phyloP scores from a whole-genome alignment of 345 rosid species.

The Mangifera indica region DNA sequence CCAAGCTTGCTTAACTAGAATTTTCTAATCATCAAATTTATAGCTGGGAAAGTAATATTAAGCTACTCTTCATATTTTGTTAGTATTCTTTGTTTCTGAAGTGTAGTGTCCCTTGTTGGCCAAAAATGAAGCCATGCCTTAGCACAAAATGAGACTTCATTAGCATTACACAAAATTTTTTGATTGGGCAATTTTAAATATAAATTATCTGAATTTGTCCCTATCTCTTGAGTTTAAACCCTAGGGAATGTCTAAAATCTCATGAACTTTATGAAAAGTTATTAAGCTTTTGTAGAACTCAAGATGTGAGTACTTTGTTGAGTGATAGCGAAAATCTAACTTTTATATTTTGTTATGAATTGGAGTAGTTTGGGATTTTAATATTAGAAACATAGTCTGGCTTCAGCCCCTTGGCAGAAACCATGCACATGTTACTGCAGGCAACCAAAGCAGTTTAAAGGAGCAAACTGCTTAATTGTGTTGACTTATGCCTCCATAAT shows the following conservation, averaged over 20 bases:
- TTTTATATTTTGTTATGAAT: not conserved
- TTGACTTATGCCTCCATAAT: not conserved
- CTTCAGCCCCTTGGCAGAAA: not conserved
- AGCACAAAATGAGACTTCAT: not conserved
- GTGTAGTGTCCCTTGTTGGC: not conserved
- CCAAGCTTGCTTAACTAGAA: too few species aligned
- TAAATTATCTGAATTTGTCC: not conserved
- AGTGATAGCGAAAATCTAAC: not conserved
- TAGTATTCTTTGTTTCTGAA: not conserved
- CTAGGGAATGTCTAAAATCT: not conserved
- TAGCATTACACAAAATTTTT: not conserved
- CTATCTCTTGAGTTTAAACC: not conserved
- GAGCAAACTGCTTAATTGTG: not conserved
- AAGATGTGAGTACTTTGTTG: not conserved
- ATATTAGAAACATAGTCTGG: not conserved
- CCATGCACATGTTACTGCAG: not conserved
- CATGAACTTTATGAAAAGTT: not conserved
- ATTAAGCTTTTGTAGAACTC: not conserved
- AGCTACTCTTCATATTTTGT: not conserved
- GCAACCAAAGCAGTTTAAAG: not conserved
- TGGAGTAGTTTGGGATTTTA: conserved; percentile 17
- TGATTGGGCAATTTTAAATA: not conserved
- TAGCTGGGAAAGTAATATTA: too few species aligned
- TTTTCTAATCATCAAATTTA: too few species aligned
- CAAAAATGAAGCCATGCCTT: not conserved